Conservation (phyloP, 129 eudicot genomes). For the Lactuca saligna region DNA sequence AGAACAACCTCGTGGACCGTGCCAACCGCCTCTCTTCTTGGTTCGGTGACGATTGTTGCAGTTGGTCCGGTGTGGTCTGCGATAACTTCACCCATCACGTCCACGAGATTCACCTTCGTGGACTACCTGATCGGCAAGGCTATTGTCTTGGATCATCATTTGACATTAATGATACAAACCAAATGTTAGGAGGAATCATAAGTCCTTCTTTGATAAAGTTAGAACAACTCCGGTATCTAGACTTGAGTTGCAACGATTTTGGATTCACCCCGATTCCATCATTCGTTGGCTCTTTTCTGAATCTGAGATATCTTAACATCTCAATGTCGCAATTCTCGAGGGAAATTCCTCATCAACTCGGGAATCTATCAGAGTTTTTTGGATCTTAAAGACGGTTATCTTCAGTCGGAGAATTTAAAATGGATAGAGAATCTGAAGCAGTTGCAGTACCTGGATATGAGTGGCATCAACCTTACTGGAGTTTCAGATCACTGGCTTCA, state of each 20-base stretch:
- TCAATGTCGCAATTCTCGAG: slow-evolving; percentile 36
- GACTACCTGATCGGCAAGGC: not conserved
- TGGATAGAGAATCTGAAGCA: slow-evolving; percentile 31
- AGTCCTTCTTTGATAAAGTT: slow-evolving; percentile 33
- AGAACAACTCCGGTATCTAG: slow-evolving; percentile 19
- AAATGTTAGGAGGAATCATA: slow-evolving; percentile 18
- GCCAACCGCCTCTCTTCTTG: slow-evolving; percentile 41
- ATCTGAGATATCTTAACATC: slow-evolving; percentile 42
- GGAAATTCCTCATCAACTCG: slow-evolving; percentile 33
- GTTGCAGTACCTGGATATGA: slow-evolving; percentile 27
- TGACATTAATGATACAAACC: slow-evolving; percentile 3
- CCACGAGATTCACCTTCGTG: slow-evolving; percentile 33
- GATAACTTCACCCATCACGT: slow-evolving; percentile 33
- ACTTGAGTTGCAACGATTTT: slow-evolving; percentile 33
- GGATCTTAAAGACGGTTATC: not conserved
- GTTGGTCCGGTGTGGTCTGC: slow-evolving; percentile 28
- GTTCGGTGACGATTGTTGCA: slow-evolving; percentile 21
- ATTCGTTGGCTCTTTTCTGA: slow-evolving; percentile 39
- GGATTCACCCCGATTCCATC: slow-evolving; percentile 37
- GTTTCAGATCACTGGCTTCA: slow-evolving; percentile 28
- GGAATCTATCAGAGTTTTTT: slow-evolving; percentile 32
- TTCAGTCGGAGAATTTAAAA: slow-evolving; percentile 2
- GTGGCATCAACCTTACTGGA: slow-evolving; percentile 12
- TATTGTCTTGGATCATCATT: slow-evolving; percentile 4
- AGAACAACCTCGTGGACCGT: slow-evolving; percentile 9